These are phyloP conservation scores for Chaetomiaceae sp. DNA, from an alignment of 2,329 filamentous ascomycete genomes.

Conservation along the genomic window DNA sequence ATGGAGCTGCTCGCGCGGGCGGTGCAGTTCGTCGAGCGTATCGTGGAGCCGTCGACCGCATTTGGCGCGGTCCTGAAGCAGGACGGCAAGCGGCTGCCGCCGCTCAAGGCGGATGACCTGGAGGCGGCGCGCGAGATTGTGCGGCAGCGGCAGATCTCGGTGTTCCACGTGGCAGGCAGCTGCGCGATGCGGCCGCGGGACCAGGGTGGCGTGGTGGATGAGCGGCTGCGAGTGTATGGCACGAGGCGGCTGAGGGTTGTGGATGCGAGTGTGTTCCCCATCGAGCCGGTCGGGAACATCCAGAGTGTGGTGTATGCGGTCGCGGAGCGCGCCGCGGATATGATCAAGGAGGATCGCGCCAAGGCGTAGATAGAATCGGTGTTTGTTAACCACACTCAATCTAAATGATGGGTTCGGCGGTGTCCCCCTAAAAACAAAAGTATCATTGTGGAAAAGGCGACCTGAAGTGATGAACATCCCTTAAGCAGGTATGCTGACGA, in stretches of 20 bases:
- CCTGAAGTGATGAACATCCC: no score
- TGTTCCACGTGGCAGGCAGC: slow-evolving; percentile 49
- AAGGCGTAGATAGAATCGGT: background rate
- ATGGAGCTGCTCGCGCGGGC: slow-evolving; percentile 47
- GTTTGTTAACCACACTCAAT: no score
- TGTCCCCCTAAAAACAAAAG: no score
- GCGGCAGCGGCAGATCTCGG: slow-evolving; percentile 32
- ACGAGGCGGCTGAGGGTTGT: slow-evolving; percentile 20
- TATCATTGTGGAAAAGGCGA: no score
- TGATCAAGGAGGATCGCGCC: slow-evolving; percentile 25
- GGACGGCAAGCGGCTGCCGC: slow-evolving; percentile 36
- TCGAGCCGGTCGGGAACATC: slow-evolving; percentile 26
- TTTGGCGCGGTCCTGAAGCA: slow-evolving; percentile 40
- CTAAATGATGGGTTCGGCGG: no score
- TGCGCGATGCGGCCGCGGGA: slow-evolving; percentile 29
- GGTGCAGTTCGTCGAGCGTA: slow-evolving; percentile 39
- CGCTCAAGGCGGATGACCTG: slow-evolving; percentile 30
- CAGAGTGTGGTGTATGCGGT: slow-evolving; percentile 25
- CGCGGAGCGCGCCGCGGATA: slow-evolving; percentile 25
- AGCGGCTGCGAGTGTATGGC: slow-evolving; percentile 22
- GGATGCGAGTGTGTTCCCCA: slow-evolving; percentile 23
- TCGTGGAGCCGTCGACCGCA: slow-evolving; percentile 35
- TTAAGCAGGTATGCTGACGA: no score
- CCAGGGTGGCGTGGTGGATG: slow-evolving; percentile 23
- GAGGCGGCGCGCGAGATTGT: slow-evolving; percentile 37